These are phyloP conservation scores for Uromyces viciae-fabae DNA, from an alignment of 1,284 basidiomycete genomes.

Conservation along the genomic window DNA sequence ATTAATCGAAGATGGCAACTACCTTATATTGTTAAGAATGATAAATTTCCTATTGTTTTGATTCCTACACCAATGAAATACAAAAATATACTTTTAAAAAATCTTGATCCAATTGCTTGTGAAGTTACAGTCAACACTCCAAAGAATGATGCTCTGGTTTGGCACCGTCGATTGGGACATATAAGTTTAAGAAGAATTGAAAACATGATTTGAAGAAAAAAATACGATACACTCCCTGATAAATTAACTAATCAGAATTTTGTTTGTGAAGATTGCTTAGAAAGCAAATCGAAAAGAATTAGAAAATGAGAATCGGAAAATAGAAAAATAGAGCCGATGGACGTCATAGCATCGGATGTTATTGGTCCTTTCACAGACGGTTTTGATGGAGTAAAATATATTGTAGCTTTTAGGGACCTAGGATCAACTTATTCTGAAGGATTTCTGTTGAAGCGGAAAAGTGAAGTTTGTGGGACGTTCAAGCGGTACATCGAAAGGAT, in stretches of 20 bases:
- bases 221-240: neutral
- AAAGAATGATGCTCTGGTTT: neutral
- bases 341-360: constrained; percentile 5
- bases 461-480: neutral
- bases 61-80: too few species aligned
- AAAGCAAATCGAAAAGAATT: neutral
- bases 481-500: neutral
- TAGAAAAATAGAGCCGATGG: neutral
- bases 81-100: too few species aligned
- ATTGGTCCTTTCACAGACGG: constrained; percentile 11
- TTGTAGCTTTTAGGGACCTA: neutral
- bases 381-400: neutral
- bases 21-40: too few species aligned
- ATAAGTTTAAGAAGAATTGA: neutral
- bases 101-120: too few species aligned
- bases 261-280: constrained; percentile 22
- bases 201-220: neutral
- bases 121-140: neutral
- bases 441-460: neutral
- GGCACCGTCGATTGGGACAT: constrained; percentile 29
- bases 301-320: neutral
- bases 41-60: too few species aligned
- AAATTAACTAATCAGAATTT: neutral
- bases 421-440: constrained; percentile 16
- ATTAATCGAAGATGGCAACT: neutral